A percentile compares a stretch with the other conserved stretches of the same genome.
These are phyloP conservation scores for Paratinospora sagittata DNA, from an alignment of 164 flowering plant genomes.

Conservation along the genomic window DNA sequence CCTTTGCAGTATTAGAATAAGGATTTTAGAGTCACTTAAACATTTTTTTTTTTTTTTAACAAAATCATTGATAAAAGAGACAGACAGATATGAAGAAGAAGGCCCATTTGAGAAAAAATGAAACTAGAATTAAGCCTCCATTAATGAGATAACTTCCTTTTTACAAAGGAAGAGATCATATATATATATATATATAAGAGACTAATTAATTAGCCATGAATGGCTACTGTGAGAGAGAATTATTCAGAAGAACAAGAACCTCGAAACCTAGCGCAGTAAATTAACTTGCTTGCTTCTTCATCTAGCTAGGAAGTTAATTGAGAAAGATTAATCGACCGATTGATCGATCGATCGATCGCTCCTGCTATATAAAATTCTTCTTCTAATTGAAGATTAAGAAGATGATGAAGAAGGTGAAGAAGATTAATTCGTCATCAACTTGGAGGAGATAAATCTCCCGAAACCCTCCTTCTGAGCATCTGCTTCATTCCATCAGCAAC, in stretches of 20 bases:
- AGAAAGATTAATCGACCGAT: slow-evolving; percentile 22
- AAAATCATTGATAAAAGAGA: neutral
- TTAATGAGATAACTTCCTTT: neutral
- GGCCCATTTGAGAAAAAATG: neutral
- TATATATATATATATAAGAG: too few relatives aligned
- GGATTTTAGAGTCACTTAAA: too few relatives aligned
- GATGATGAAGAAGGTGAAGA: too few relatives aligned
- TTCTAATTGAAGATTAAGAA: too few relatives aligned
- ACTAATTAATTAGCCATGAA: too few relatives aligned
- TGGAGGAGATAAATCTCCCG: slow-evolving; percentile 38
- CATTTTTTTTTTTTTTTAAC: too few relatives aligned
- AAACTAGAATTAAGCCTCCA: neutral
- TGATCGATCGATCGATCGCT: slow-evolving; percentile 1
- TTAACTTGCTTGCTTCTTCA: too few relatives aligned
- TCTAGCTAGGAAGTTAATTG: slow-evolving; percentile 14
- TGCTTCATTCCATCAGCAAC: slow-evolving; percentile 83
- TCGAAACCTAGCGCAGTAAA: neutral
- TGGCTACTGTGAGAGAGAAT: slow-evolving; percentile 1
- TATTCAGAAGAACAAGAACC: slow-evolving; percentile 15
- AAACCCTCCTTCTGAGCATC: slow-evolving; percentile 63
- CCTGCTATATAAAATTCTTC: too few relatives aligned
- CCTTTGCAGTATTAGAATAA: too few relatives aligned
- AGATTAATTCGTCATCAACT: neutral
- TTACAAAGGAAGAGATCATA: neutral
- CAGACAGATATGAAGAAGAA: too few relatives aligned